A percentile compares a stretch with the other conserved stretches of the same genome.
These are phyloP conservation scores for Verbena officinalis DNA, from an alignment of 257 asterid genomes.

Conservation along the genomic window DNA sequence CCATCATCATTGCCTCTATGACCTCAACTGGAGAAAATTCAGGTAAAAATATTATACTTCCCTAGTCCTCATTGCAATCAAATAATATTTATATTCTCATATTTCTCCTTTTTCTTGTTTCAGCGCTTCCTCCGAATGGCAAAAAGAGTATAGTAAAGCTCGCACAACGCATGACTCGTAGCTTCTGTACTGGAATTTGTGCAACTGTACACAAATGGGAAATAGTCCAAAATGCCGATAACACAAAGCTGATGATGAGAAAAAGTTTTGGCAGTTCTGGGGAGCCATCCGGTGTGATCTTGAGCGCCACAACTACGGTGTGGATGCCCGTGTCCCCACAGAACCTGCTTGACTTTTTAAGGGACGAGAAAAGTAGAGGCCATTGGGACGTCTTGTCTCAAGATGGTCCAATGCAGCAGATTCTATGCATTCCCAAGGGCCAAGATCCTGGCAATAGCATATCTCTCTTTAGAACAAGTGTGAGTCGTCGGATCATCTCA, in stretches of 20 bases:
- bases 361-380: slow-evolving; percentile 57
- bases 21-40: slow-evolving; percentile 48
- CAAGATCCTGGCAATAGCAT: slow-evolving; percentile 62
- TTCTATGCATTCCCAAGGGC: slow-evolving; percentile 64
- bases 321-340: slow-evolving; percentile 69
- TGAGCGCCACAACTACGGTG: slow-evolving; percentile 74
- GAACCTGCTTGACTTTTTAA: slow-evolving; percentile 60
- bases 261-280: slow-evolving; percentile 61
- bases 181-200: slow-evolving; percentile 70
- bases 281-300: slow-evolving; percentile 72
- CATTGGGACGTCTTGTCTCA: slow-evolving; percentile 80
- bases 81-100: slow-evolving; percentile 12
- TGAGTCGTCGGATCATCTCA: slow-evolving; percentile 40
- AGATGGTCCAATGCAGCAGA: slow-evolving; percentile 65
- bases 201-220: slow-evolving; percentile 76
- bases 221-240: slow-evolving; percentile 51
- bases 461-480: slow-evolving; percentile 58
- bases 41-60: slow-evolving; percentile 43
- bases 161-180: slow-evolving; percentile 76
- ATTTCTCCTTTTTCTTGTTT: neutral
- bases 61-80: neutral
- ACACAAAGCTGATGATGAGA: slow-evolving; percentile 61
- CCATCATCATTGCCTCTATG: slow-evolving; percentile 48
- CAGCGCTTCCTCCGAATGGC: slow-evolving; percentile 58
- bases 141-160: slow-evolving; percentile 63